Conservation (phyloP, 2,329 filamentous ascomycete species). For the Rhynchosporium agropyri region DNA sequence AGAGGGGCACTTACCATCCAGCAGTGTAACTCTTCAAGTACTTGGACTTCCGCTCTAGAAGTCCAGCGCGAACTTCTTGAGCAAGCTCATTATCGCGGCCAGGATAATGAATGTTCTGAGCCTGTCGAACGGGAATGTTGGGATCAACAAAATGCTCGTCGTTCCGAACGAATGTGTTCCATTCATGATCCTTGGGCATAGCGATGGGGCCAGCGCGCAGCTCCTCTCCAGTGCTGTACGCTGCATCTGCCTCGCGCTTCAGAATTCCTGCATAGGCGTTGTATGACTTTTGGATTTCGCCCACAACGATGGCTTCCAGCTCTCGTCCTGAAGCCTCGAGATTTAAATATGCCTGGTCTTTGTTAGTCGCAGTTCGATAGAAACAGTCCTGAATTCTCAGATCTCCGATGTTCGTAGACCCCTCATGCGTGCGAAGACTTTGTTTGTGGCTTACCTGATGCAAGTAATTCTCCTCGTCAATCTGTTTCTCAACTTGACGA, state of each 20-base stretch:
- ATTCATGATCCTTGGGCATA: conserved; percentile 95
- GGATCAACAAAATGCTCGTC: conserved; percentile 90
- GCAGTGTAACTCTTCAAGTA: conserved; percentile 77
- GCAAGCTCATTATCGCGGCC: conserved; percentile 81
- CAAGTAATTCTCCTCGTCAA: conserved; percentile 96
- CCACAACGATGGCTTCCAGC: conserved; percentile 93
- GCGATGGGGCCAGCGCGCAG: conserved; percentile 81
- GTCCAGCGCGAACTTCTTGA: conserved; percentile 83
- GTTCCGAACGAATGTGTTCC: conserved; percentile 74
- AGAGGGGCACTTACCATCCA: conserved; percentile 67
- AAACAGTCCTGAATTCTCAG: background rate
- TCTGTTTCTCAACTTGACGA: conserved; percentile 85
- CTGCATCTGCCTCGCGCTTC: conserved; percentile 85
- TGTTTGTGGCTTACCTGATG: conserved; percentile 67
- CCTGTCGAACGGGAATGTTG: conserved; percentile 71
- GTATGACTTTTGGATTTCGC: conserved; percentile 97
- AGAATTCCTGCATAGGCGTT: conserved; percentile 90
- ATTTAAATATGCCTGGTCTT: conserved; percentile 80
- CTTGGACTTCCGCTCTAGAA: conserved; percentile 97
- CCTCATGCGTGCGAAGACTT: background rate
- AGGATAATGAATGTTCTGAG: conserved; percentile 87
- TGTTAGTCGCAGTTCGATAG: conserved; percentile 20
- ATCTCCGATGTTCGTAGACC: too few species aligned
- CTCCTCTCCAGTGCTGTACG: conserved; percentile 76
- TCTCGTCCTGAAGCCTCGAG: conserved; percentile 92